A percentile compares a stretch with the other conserved stretches of the same genome.
phyloP scores from a whole-genome alignment of 768 basidiomycete genomes.

The Hygrophorus russula region DNA sequence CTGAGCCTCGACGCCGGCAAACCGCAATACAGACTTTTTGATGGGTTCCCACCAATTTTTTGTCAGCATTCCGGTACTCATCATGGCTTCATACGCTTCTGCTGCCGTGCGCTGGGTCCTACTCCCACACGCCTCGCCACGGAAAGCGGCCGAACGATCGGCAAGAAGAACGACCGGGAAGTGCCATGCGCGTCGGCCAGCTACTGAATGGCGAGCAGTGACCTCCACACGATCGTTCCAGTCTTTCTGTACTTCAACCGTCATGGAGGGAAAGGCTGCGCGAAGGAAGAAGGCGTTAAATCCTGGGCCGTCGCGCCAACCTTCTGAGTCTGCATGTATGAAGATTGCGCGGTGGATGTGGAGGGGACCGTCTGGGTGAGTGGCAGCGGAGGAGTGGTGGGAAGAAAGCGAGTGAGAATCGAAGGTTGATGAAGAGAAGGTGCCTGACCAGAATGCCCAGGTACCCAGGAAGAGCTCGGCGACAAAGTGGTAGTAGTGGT shows the following conservation, averaged over 20 bases:
- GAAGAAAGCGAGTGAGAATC: slow-evolving; percentile 2
- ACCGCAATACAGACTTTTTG: slow-evolving; percentile 51
- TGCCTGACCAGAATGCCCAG: slow-evolving; percentile 65
- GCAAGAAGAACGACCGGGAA: slow-evolving; percentile 60
- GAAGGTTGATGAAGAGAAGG: slow-evolving; percentile 18
- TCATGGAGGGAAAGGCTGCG: slow-evolving; percentile 57
- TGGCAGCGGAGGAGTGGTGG: background rate
- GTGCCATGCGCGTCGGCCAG: slow-evolving; percentile 42
- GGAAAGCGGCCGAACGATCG: slow-evolving; percentile 70
- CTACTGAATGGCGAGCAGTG: slow-evolving; percentile 12
- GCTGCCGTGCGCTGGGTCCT: slow-evolving; percentile 64
- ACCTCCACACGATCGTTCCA: slow-evolving; percentile 51
- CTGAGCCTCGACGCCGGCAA: slow-evolving; percentile 38
- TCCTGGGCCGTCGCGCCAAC: slow-evolving; percentile 68
- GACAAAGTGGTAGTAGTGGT: slow-evolving; percentile 82
- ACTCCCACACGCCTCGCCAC: slow-evolving; percentile 50
- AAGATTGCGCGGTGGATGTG: slow-evolving; percentile 63
- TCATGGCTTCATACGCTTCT: slow-evolving; percentile 51
- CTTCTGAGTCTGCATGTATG: slow-evolving; percentile 41
- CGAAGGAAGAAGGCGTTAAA: slow-evolving; percentile 74
- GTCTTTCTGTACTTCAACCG: slow-evolving; percentile 58
- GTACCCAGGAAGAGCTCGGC: slow-evolving; percentile 71
- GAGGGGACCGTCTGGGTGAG: background rate
- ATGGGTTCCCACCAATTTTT: slow-evolving; percentile 76
- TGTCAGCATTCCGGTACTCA: background rate